These are phyloP conservation scores for Aspergillus viridinutans DNA, from an alignment of 2,329 filamentous ascomycete species.

Conservation along the genomic window DNA sequence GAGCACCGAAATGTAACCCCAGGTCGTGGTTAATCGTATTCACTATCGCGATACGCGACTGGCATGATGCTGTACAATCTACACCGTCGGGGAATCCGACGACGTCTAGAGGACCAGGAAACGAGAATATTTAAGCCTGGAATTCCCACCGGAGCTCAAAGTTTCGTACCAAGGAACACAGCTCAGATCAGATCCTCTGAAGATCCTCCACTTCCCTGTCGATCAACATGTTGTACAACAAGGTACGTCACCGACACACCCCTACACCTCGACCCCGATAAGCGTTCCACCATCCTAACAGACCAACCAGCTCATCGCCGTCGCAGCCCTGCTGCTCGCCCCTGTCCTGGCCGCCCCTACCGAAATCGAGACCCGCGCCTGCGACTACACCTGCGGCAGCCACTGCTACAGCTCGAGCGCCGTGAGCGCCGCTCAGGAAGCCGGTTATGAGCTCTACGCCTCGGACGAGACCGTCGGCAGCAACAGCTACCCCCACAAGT, in stretches of 20 bases:
- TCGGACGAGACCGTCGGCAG: conserved; percentile 29
- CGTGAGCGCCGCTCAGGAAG: conserved; percentile 48
- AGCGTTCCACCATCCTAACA: background rate
- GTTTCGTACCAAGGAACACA: background rate
- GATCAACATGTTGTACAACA: conserved; percentile 22
- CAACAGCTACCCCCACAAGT: conserved; percentile 55
- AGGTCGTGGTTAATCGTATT: background rate
- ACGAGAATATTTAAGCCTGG: background rate
- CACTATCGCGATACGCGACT: background rate
- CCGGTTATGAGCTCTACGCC: conserved; percentile 50
- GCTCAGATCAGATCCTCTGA: background rate
- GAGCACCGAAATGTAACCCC: conserved; percentile 9
- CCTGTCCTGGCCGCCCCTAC: conserved; percentile 24
- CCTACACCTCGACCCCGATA: background rate
- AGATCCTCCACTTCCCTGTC: background rate
- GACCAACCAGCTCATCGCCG: conserved; percentile 1
- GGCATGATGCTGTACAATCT: background rate
- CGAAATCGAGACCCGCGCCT: conserved; percentile 36
- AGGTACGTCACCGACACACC: conserved; percentile 11
- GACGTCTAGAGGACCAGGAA: background rate
- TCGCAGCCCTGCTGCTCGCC: conserved; percentile 19
- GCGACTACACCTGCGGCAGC: conserved; percentile 52
- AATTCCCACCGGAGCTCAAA: background rate
- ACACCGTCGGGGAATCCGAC: background rate
- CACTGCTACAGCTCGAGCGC: conserved; percentile 49